Base-by-base conservation (phyloP, 1,139 yeast genomes). In the Scheffersomyces lignicola region DNA sequence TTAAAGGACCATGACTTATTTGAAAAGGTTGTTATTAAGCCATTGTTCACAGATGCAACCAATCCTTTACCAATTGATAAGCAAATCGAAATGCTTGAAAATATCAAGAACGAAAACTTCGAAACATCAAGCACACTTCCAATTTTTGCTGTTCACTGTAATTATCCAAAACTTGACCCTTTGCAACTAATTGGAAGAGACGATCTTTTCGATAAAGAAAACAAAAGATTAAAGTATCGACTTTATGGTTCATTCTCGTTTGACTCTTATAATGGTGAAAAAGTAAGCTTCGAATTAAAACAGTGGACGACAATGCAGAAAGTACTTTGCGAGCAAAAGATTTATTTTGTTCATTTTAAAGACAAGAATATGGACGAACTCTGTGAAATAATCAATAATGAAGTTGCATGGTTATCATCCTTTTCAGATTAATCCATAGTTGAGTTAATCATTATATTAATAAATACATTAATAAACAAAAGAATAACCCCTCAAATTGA, bases 111-210 rank as follows among this genome's bases (percentile, higher is more conserved):
- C 3, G 47, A 49, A 4, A 35, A 36, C 8, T 57, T 59, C 32
- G 42, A 41, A 11, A 36, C 44, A 6, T 33, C 45, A 20, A 48
- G 47, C 24, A 38, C 42, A 1, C 37, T 48, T 10, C 58, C 60
- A 44, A 16, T 62, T n/a, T 64, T 63, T 35, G 43, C 69, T 2
- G 38, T 66, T 21, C 73, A 66, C 44, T 65, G 71, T 42, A 65
- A 66, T 41, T 61, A 48, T 37, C 73, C 73, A 1, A 66, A 66
- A 39, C 40, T 65, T 18, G 70, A 65, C 40, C 73, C 72, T 4
- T 18, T 39, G 4, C 31, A 33, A 16, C 38, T 37, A 21, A 52
- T 56, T 48, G 39, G 38, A 5, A 51, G 55, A 31, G 56, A 51
- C 3, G 60, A 56, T 18, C 41, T 65, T 9, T 64, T 41, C 36